phyloP scores from a whole-genome alignment of 257 asterid genomes.

The Capsicum chinense region DNA sequence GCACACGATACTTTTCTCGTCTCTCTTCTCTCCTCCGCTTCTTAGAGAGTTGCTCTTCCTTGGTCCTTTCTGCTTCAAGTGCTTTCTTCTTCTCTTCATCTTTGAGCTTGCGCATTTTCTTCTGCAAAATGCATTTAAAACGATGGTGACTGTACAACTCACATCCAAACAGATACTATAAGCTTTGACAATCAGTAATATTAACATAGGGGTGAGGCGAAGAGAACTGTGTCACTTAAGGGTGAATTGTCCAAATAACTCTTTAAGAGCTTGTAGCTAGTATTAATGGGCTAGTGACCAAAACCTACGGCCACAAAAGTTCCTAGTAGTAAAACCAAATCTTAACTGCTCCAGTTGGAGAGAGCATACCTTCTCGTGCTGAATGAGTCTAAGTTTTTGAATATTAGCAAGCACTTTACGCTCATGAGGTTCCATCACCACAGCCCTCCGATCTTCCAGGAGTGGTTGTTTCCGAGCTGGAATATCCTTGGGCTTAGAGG shows the following conservation, averaged over 20 bases:
- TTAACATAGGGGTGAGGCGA: not conserved
- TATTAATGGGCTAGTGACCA: not conserved
- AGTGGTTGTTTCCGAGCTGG: constrained; percentile 51
- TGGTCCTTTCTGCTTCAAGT: constrained; percentile 59
- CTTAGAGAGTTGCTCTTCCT: constrained; percentile 74
- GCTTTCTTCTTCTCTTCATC: constrained; percentile 66
- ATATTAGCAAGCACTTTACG: constrained; percentile 67
- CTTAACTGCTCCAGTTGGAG: not conserved
- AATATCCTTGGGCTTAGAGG: constrained; percentile 74
- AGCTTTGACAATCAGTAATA: not conserved
- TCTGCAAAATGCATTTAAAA: constrained; percentile 44
- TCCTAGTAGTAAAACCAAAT: not conserved
- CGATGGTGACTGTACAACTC: not conserved
- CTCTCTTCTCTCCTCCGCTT: constrained; percentile 92
- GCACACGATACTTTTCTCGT: constrained; percentile 65
- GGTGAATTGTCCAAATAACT: not conserved
- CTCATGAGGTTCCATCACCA: constrained; percentile 83
- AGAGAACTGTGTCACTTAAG: not conserved
- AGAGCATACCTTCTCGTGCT: constrained; percentile 62
- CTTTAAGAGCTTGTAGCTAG: not conserved
- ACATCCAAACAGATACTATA: not conserved
- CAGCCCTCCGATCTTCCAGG: constrained; percentile 70
- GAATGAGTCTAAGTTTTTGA: constrained; percentile 71
- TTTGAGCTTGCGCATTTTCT: constrained; percentile 65
- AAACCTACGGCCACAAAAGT: not conserved